Evolutionary conservation across 2,329 filamentous ascomycete genomes (phyloP).

Genomic region (Anisogramma anomala): DNA sequence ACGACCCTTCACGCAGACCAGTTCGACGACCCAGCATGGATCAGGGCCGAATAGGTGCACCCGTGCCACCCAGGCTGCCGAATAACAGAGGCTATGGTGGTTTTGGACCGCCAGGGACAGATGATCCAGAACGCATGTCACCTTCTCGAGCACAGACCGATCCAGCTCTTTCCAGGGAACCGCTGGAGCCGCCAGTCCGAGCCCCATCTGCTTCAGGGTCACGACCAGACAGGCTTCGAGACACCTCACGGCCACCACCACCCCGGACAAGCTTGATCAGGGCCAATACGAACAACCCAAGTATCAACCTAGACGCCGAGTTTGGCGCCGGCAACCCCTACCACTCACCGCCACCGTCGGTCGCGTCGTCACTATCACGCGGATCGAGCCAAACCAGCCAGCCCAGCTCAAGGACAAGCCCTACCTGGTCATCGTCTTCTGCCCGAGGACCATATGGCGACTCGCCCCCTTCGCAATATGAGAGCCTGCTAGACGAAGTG

Average conservation of each 20-base stretch:
- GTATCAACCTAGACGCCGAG: slow-evolving; percentile 45
- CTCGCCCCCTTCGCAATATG: slow-evolving; percentile 30
- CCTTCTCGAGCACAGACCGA: slow-evolving; percentile 42
- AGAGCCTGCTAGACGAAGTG: slow-evolving; percentile 44
- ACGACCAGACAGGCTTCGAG: slow-evolving; percentile 32
- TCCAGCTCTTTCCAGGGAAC: slow-evolving; percentile 28
- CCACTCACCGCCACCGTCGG: slow-evolving; percentile 51
- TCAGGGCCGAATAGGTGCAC: slow-evolving; percentile 21
- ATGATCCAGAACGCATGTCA: slow-evolving; percentile 27
- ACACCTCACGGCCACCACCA: slow-evolving; percentile 41
- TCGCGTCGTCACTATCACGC: slow-evolving; percentile 51
- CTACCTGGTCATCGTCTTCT: slow-evolving; percentile 31
- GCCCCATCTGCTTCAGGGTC: slow-evolving; percentile 37
- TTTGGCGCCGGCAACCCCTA: slow-evolving; percentile 53
- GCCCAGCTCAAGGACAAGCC: slow-evolving; percentile 49
- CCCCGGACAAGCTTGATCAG: slow-evolving; percentile 39
- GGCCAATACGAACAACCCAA: slow-evolving; percentile 29
- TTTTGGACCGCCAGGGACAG: slow-evolving; percentile 37
- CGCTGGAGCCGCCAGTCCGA: slow-evolving; percentile 28
- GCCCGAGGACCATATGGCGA: slow-evolving; percentile 30
- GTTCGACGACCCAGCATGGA: slow-evolving; percentile 10
- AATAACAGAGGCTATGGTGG: slow-evolving; percentile 46
- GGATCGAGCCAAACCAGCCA: slow-evolving; percentile 34
- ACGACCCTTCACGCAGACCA: slow-evolving; percentile 8
- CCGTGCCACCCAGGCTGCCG: slow-evolving; percentile 28